Evolutionary conservation across 371 early-diverging fungal genomes (phyloP), one percentile per base, ranked within the genome.

Genomic region (Mucor racemosus): DNA sequence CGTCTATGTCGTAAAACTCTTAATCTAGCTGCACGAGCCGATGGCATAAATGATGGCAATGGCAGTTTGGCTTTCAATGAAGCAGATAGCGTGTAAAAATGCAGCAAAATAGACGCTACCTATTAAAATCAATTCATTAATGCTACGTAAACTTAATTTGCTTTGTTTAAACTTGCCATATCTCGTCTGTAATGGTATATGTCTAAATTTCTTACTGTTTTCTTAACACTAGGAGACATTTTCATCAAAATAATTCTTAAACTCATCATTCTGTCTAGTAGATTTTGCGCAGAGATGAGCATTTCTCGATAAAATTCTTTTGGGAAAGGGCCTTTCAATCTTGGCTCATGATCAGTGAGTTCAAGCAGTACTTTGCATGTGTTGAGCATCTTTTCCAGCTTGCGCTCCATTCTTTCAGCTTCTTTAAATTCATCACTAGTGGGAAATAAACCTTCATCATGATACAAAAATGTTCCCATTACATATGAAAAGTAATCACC

Each of bases 271-370:
- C 84, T 75, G 58, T 86, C 86, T 19, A 86, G 62, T n/a, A 86
- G 61, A 41, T 84, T 82, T 17, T 80, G 82, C 2, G 78, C 71
- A 9, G 85, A 77, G 8, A 75, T 77, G 14, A 86, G 76, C 65
- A 86, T 81, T 48, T 83, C 78, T 33, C 60, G 62, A 62, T 86
- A 88, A 50, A 88, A 77, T 34, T 73, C 80, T 60, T 77, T 74
- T 0, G 86, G 86, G 55, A 86, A 88, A 11, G 84, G 79, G 11
- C 81, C 88, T 46, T 84, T 85, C 19, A 88, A 54, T 6, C 86
- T 66, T 1, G 88, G 88, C 42, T 88, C 88, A 42, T 82, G 76
- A n/a, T 71, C 77, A 0, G 87, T 85, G 38, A 86, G 62, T 39
- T 77, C 77, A 26, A 86, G 53, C 4, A 86, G 68, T 9, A 80